phyloP scores from a whole-genome alignment of 192 early-diverging fungal species.

The Backusella macrospora region DNA sequence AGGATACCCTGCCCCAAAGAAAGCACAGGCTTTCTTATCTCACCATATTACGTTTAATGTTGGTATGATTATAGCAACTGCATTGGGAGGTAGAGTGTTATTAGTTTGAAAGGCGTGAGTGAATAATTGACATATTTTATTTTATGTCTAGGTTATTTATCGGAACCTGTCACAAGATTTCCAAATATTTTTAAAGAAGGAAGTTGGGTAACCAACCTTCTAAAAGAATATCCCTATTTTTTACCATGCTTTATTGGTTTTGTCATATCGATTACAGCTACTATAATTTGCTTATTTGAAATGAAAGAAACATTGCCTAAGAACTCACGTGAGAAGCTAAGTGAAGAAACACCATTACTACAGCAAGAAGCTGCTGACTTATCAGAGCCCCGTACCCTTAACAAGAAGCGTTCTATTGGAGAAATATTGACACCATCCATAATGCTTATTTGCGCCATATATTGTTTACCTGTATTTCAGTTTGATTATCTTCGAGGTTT shows the following conservation, averaged over 20 bases:
- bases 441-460: constrained; percentile 18
- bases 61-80: constrained; percentile 59
- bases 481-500: constrained; percentile 31
- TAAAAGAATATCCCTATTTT: constrained; percentile 66
- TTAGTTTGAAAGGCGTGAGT: not conserved
- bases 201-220: constrained; percentile 41
- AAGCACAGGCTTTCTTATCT: constrained; percentile 60
- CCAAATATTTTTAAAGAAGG: constrained; percentile 50
- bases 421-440: constrained; percentile 27
- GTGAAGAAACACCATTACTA: not conserved
- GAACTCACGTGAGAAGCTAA: not conserved
- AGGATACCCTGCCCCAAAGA: constrained; percentile 56
- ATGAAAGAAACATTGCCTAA: constrained; percentile 59
- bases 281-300: constrained; percentile 51
- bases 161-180: constrained; percentile 61
- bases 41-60: constrained; percentile 66
- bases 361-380: not conserved
- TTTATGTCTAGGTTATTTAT: constrained; percentile 50
- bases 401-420: not conserved
- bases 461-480: constrained; percentile 18
- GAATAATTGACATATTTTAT: not conserved
- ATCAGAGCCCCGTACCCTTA: not conserved
- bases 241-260: constrained; percentile 70
- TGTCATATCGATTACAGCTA: constrained; percentile 52
- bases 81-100: constrained; percentile 52